phyloP scores from a whole-genome alignment of 2,329 filamentous ascomycete species.

The Aspergillus awamori region DNA sequence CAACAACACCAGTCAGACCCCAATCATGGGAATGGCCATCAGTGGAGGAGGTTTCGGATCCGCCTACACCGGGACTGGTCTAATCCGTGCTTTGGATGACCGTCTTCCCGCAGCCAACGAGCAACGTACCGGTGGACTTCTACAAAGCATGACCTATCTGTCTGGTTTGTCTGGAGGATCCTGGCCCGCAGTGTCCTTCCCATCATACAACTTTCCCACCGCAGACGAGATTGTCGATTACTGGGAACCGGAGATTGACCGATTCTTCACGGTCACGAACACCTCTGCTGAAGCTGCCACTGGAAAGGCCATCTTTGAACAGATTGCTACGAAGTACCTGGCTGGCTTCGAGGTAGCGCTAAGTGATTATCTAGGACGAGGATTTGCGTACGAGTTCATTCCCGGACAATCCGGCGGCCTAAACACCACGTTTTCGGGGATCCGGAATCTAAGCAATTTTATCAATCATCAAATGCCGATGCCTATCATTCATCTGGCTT shows the following conservation, averaged over 20 bases:
- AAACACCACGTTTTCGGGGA: background rate
- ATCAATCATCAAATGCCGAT: background rate
- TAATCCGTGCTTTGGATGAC: background rate
- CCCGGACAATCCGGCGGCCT: background rate
- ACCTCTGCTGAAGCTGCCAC: background rate
- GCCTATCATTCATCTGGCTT: background rate
- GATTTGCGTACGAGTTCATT: background rate
- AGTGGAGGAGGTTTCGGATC: background rate
- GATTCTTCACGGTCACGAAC: background rate
- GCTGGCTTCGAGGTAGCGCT: background rate
- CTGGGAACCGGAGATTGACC: background rate
- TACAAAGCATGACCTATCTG: background rate
- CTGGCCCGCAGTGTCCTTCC: background rate
- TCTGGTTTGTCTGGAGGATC: background rate
- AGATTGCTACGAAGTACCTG: background rate
- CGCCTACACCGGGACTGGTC: background rate
- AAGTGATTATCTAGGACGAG: background rate
- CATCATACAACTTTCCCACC: background rate
- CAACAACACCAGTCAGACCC: background rate
- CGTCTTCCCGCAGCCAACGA: background rate
- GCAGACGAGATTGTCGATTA: background rate
- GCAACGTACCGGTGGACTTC: background rate
- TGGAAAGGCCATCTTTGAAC: background rate
- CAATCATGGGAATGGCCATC: background rate
- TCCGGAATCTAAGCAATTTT: background rate